Base-by-base conservation (phyloP, 139 green algal genomes). In the Pleodorina starrii region DNA sequence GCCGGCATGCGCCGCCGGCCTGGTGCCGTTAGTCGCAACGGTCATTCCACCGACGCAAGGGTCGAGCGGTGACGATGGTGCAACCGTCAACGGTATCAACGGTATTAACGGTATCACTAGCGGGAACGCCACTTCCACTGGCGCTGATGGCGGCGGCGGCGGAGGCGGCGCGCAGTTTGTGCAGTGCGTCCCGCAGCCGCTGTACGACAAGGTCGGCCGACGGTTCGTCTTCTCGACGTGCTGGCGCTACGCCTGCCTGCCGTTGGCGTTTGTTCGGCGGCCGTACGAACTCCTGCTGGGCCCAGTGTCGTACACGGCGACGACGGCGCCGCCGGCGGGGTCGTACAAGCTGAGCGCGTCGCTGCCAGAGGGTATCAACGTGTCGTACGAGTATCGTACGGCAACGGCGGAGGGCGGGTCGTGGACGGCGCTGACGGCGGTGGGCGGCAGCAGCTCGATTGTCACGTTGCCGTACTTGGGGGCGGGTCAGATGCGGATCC, bases 161-260 rank as follows among this genome's bases (percentile, higher is more conserved):
- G 21, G 23, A 5, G 66, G n/a, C 66, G 9, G 9, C 29, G 16
- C 32, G 7, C 66, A 16, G 3, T 75, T 46, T n/a, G 71, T 78
- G 19, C 71, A 51, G 21, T 86, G 80, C 12, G 59, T 76, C 0
- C 40, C 80, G 40, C 59, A 42, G 40, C 80, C 80, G 7, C 2
- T 35, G 42, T 86, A 86, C 59, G 42, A 63, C 80, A 38, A 23
- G 32, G 17, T 46, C 16, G 17, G 21, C 5, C 80, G 80, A 11
- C 11, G 29, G 32, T 32, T 86, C 10, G 9, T 11, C 35, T 76
- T 77, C 42, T 77, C 59, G 3, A 35, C 42, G 40, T 86, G 80
- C 42, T 86, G 80, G 80, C 80, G 80, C 14, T 86, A 86, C 80
- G 59, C 59, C 80, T 86, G 80, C 59, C 42, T 86, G 59, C 80